These are phyloP conservation scores for Exophiala mesophila DNA, from an alignment of 2,329 filamentous ascomycete species.

Conservation along the genomic window DNA sequence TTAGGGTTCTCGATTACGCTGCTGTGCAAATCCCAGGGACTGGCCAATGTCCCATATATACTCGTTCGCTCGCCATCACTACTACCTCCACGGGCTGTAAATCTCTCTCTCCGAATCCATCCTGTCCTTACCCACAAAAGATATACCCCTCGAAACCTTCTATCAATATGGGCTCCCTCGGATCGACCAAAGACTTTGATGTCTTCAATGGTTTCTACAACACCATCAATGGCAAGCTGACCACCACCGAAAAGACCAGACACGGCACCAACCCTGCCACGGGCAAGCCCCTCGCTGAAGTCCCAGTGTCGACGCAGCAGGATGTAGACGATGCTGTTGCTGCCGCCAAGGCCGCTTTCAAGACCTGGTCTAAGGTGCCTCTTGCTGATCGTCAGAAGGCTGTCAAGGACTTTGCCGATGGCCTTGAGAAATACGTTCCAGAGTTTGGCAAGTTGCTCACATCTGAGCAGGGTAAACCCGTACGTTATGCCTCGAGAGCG, in stretches of 20 bases:
- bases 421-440: conserved; percentile 33
- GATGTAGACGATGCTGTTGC: conserved; percentile 50
- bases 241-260: conserved; percentile 41
- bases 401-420: conserved; percentile 32
- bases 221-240: conserved; percentile 48
- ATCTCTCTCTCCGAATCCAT: neutral
- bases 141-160: neutral
- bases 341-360: conserved; percentile 46
- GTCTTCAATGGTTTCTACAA: conserved; percentile 46
- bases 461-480: conserved; percentile 40
- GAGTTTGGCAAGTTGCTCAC: conserved; percentile 37
- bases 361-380: conserved; percentile 42
- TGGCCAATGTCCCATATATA: too few relatives aligned
- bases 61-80: too few relatives aligned
- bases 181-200: conserved; percentile 8
- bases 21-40: too few relatives aligned
- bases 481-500: conserved; percentile 9
- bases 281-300: conserved; percentile 45
- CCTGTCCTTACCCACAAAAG: neutral
- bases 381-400: conserved; percentile 33
- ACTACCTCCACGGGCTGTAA: too few relatives aligned
- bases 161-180: conserved; percentile 8
- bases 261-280: conserved; percentile 51
- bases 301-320: conserved; percentile 45
- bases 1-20: too few relatives aligned